A percentile compares a stretch with the other conserved stretches of the same genome.
These are phyloP conservation scores for Aspergillus incahuasiensis DNA, from an alignment of 495 filamentous ascomycete genomes.

Conservation along the genomic window DNA sequence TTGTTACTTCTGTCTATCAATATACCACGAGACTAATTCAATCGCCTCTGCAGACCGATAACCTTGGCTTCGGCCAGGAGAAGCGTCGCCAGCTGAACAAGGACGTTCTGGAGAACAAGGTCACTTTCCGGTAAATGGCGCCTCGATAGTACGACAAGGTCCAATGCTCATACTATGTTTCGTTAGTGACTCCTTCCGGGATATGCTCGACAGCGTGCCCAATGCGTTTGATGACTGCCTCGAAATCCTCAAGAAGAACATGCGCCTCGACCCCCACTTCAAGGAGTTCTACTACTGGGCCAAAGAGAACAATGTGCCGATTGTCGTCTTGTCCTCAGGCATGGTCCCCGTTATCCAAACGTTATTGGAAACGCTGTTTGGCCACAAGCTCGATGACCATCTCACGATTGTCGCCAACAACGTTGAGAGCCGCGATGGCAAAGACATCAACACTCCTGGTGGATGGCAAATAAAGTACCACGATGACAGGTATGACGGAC, in stretches of 20 bases:
- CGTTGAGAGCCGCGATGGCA: slow-evolving; percentile 60
- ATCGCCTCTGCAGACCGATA: slow-evolving; percentile 63
- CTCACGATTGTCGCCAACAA: slow-evolving; percentile 85
- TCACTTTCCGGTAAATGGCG: slow-evolving; percentile 64
- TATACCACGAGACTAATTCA: background rate
- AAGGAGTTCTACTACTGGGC: slow-evolving; percentile 81
- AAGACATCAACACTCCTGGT: slow-evolving; percentile 67
- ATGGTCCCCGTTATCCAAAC: slow-evolving; percentile 91
- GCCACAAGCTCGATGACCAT: slow-evolving; percentile 57
- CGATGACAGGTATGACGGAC: slow-evolving; percentile 64
- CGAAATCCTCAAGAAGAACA: slow-evolving; percentile 66
- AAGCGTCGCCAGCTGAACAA: slow-evolving; percentile 62
- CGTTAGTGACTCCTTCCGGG: slow-evolving; percentile 68
- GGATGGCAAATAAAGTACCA: slow-evolving; percentile 88
- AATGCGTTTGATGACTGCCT: slow-evolving; percentile 79
- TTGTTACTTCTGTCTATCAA: background rate
- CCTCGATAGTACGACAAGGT: background rate
- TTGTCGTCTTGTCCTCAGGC: slow-evolving; percentile 83
- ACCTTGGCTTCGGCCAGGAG: slow-evolving; percentile 71
- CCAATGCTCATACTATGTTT: background rate
- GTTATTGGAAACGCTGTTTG: slow-evolving; percentile 71
- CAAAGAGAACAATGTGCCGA: slow-evolving; percentile 74
- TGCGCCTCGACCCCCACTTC: slow-evolving; percentile 83
- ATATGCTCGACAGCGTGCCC: slow-evolving; percentile 79
- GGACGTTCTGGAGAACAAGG: slow-evolving; percentile 62